These are phyloP conservation scores for Mucor saturninus DNA, from an alignment of 371 early-diverging fungal genomes.

Conservation along the genomic window DNA sequence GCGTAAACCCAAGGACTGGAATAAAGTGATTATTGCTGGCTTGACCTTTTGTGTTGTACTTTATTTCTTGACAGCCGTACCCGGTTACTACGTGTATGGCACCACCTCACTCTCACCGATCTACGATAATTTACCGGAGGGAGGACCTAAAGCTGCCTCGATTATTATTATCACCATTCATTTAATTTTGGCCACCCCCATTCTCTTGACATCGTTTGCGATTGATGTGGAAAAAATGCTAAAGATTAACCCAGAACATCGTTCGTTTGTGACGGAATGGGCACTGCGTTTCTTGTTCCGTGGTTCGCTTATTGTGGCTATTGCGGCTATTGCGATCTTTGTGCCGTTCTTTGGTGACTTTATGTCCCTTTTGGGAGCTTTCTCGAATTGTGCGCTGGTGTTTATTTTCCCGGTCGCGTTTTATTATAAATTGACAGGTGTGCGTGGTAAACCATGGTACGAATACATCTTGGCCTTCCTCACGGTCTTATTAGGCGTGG, in stretches of 20 bases:
- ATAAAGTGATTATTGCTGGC: slow-evolving; percentile 70
- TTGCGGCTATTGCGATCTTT: slow-evolving; percentile 57
- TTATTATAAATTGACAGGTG: slow-evolving; percentile 66
- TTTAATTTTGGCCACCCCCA: slow-evolving; percentile 81
- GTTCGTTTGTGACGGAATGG: slow-evolving; percentile 38
- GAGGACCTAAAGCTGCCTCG: slow-evolving; percentile 65
- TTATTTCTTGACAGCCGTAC: slow-evolving; percentile 75
- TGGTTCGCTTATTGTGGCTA: slow-evolving; percentile 42
- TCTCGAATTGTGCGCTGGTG: slow-evolving; percentile 67
- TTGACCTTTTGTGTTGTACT: slow-evolving; percentile 71
- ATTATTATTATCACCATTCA: slow-evolving; percentile 82
- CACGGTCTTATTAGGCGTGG: slow-evolving; percentile 59
- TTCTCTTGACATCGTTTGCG: slow-evolving; percentile 82
- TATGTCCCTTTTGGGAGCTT: slow-evolving; percentile 75
- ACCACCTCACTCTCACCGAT: slow-evolving; percentile 72
- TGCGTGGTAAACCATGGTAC: slow-evolving; percentile 36
- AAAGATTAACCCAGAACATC: slow-evolving; percentile 38
- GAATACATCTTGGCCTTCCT: slow-evolving; percentile 52
- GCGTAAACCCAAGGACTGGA: slow-evolving; percentile 76
- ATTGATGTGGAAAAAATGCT: slow-evolving; percentile 69
- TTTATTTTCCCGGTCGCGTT: slow-evolving; percentile 75
- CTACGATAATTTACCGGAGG: slow-evolving; percentile 69
- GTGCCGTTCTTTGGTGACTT: slow-evolving; percentile 77
- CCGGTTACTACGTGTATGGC: slow-evolving; percentile 88
- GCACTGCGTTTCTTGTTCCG: slow-evolving; percentile 52